Conservation (phyloP, 1,139 yeast species). For the Blastobotrys buckinghamii region DNA sequence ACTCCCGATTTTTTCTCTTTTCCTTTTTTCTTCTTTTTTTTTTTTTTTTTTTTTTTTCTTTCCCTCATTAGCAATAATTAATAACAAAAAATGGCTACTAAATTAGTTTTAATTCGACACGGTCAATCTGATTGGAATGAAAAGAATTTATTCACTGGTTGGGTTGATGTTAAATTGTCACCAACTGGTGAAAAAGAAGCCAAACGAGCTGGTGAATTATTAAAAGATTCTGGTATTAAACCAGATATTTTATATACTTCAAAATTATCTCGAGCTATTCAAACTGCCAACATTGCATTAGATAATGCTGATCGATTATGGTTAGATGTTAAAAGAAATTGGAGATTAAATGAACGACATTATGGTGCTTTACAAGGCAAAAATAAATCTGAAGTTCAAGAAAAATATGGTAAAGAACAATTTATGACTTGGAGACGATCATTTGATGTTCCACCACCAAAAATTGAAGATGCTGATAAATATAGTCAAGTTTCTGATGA, state of each 20-base stretch:
- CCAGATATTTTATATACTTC: constrained; percentile 93
- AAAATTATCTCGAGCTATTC: constrained; percentile 89
- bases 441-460: constrained; percentile 95
- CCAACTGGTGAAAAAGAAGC: constrained; percentile 88
- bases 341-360: constrained; percentile 99
- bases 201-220: constrained; percentile 84
- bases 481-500: constrained; percentile 81
- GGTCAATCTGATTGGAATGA: constrained; percentile 99
- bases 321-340: constrained; percentile 89
- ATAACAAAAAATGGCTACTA: constrained; percentile 15
- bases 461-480: constrained; percentile 67
- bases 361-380: constrained; percentile 99
- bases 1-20: background rate
- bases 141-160: constrained; percentile 97
- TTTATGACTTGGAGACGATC: constrained; percentile 99
- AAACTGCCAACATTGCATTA: constrained; percentile 94
- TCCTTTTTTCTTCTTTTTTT: background rate
- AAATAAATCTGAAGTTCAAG: constrained; percentile 92
- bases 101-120: constrained; percentile 56
- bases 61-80: background rate
- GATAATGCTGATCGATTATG: constrained; percentile 83
- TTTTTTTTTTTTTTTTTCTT: constrained; percentile 1
- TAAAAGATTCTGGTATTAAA: constrained; percentile 77
- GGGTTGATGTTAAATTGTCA: constrained; percentile 93
- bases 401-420: constrained; percentile 82